Base-by-base conservation (phyloP, 2,329 filamentous ascomycete species). In the Aspergillus oerlinghausenensis region DNA sequence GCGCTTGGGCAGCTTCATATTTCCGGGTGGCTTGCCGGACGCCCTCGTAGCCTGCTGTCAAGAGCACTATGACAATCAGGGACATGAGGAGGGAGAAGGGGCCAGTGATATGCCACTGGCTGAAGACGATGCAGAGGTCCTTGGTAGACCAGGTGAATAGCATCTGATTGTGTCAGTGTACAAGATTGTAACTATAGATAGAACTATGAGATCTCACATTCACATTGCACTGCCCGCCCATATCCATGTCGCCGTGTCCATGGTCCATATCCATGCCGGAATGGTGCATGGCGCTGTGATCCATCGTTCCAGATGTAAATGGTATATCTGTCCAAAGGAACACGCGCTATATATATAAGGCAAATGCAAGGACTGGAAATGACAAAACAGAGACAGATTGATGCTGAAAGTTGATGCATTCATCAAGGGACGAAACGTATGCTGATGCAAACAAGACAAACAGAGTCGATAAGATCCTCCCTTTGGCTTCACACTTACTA, bases 111-210 rank as follows among this genome's bases (percentile, higher is more conserved):
- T 90, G 92, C 94, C 94, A 99, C 76, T 87, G 85, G 66, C 82
- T 83, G 81, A 97, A 99, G 74, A 99, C 85, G 75, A 99, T 95
- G 82, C 94, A 99, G 63, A 99, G 90, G 77, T 97, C 89, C 55
- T 82, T 84, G 2, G 92, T 93, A 73, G 92, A 86, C 93, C 93
- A 99, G 60, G 92, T 97, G 80, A 99, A 99, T 64, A 97, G 86
- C 93, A 97, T 97, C 92, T 96, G 65, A 4, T 35, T 3, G 50
- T 60, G 49, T 65, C 32, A 45, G 17, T 23, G 43, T n/a, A 21
- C 7, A 11, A 40, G 32, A 17, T 21, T 47, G 25, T 29, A 32
- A 25, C 42, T 8, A 11, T 48, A 32, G 10, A 17, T 23, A 38
- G 49, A 48, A 19, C 19, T 9, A 23, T 42, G 53, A 23, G 52